phyloP scores from a whole-genome alignment of 768 basidiomycete genomes.

The Rhodotorula toruloides region DNA sequence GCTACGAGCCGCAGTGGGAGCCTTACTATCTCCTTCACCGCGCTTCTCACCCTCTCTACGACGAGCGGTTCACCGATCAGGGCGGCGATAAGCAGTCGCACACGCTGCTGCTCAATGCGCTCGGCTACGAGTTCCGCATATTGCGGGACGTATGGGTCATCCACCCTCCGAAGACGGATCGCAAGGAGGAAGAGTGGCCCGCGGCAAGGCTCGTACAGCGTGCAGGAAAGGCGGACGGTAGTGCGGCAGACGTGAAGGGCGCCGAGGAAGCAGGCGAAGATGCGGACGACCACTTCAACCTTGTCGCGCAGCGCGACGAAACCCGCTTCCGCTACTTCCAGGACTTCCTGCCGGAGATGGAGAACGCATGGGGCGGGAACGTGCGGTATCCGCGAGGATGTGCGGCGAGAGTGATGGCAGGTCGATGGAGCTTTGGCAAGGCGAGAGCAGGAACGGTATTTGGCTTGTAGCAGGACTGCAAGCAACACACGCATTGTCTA shows the following conservation, averaged over 20 bases:
- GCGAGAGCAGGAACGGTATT: neutral
- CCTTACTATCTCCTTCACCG: constrained; percentile 26
- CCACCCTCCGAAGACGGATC: constrained; percentile 19
- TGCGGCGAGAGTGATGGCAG: constrained; percentile 1
- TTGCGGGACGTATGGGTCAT: constrained; percentile 12
- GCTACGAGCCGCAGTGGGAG: constrained; percentile 30
- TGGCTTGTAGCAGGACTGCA: neutral
- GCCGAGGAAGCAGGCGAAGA: neutral
- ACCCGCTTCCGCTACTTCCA: constrained; percentile 22
- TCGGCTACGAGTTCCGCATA: constrained; percentile 15
- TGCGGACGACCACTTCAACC: constrained; percentile 10
- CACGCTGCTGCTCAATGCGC: constrained; percentile 16
- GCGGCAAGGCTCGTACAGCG: neutral
- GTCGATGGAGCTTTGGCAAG: constrained; percentile 15
- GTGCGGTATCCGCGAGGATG: constrained; percentile 15
- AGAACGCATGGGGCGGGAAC: constrained; percentile 3
- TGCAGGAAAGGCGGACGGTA: neutral
- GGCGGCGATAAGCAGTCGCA: constrained; percentile 28
- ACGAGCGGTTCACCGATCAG: constrained; percentile 29
- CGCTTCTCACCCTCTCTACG: constrained; percentile 23
- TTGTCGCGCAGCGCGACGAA: constrained; percentile 14
- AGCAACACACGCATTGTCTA: neutral
- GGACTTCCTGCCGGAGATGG: constrained; percentile 19
- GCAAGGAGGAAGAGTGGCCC: constrained; percentile 12
- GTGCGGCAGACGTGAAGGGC: neutral